Percentiles rank a stretch among this genome's conserved stretches.
Evolutionary conservation across 805 yeast genomes (phyloP).

Genomic region (Kodamaea restingae): DNA sequence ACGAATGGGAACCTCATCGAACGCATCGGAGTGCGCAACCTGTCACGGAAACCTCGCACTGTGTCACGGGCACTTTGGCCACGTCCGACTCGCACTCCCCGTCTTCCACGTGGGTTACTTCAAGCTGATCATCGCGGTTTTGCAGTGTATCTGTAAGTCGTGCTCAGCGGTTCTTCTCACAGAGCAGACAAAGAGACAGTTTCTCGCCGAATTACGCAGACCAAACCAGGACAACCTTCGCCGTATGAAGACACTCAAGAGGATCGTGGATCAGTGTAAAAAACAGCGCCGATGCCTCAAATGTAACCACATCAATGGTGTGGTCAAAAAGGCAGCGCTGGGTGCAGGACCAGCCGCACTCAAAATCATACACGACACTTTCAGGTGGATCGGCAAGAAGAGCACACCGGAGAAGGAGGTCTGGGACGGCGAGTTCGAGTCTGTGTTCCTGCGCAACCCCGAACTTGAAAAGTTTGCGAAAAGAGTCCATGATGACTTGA

Average conservation of each 20-base stretch:
- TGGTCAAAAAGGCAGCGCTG: conserved; percentile 91
- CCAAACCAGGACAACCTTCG: conserved; percentile 89
- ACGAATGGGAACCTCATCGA: conserved; percentile 90
- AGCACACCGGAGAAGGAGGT: conserved; percentile 74
- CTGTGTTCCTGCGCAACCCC: conserved; percentile 70
- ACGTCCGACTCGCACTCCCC: conserved; percentile 86
- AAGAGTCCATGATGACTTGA: conserved; percentile 87
- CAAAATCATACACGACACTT: conserved; percentile 92
- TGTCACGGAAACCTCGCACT: conserved; percentile 90
- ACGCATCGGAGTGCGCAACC: conserved; percentile 79
- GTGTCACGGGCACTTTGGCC: conserved; percentile 99
- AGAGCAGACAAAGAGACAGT: conserved; percentile 65
- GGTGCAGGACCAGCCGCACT: conserved; percentile 92
- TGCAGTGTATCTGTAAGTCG: conserved; percentile 87
- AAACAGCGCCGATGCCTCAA: conserved; percentile 87
- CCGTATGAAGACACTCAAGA: conserved; percentile 83
- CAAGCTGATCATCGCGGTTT: conserved; percentile 80
- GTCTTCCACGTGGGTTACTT: conserved; percentile 97
- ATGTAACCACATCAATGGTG: conserved; percentile 91
- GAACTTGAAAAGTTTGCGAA: conserved; percentile 85
- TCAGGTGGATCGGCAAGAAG: conserved; percentile 92
- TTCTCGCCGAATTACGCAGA: conserved; percentile 72
- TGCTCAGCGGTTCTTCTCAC: conserved; percentile 78
- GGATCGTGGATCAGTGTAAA: conserved; percentile 85
- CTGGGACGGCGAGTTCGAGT: conserved; percentile 85